These are phyloP conservation scores for Brassica juncea DNA, from an alignment of 345 rosid genomes.

Conservation along the genomic window DNA sequence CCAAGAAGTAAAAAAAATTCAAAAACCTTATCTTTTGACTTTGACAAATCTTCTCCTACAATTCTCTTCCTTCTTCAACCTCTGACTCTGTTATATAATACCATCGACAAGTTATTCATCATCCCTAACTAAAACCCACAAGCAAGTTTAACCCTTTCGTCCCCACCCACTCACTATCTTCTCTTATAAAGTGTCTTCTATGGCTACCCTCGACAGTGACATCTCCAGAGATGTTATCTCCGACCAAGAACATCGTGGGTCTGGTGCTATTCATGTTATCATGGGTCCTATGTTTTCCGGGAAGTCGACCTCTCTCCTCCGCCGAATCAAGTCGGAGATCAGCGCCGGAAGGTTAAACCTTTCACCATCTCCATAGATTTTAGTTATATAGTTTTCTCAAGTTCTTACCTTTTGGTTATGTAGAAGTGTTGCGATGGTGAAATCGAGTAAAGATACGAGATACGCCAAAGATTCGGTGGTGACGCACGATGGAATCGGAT, in stretches of 20 bases:
- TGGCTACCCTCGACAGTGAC: conserved; percentile 44
- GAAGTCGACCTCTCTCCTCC: conserved; percentile 90
- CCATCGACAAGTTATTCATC: background rate
- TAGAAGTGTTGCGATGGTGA: conserved; percentile 74
- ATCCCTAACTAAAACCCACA: background rate
- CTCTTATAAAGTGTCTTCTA: conserved; percentile 18
- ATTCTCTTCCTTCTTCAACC: conserved; percentile 32
- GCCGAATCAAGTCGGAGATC: conserved; percentile 69
- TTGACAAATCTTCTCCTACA: conserved; percentile 38
- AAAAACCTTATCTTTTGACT: conserved; percentile 26
- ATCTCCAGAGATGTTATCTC: conserved; percentile 11
- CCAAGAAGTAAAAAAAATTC: conserved; percentile 18
- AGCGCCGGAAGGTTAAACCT: conserved; percentile 54
- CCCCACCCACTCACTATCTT: background rate
- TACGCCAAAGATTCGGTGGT: conserved; percentile 77
- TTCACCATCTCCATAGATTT: background rate
- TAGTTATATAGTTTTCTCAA: background rate
- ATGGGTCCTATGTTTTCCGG: conserved; percentile 94
- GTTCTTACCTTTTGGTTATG: background rate
- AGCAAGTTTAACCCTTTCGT: background rate
- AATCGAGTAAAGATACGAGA: conserved; percentile 77
- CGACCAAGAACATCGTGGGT: conserved; percentile 13
- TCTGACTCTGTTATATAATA: conserved; percentile 26
- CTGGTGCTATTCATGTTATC: conserved; percentile 83
- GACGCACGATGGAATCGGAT: conserved; percentile 75